Conservation (phyloP, 208 protist species). For the Tetramitus jugosus region DNA sequence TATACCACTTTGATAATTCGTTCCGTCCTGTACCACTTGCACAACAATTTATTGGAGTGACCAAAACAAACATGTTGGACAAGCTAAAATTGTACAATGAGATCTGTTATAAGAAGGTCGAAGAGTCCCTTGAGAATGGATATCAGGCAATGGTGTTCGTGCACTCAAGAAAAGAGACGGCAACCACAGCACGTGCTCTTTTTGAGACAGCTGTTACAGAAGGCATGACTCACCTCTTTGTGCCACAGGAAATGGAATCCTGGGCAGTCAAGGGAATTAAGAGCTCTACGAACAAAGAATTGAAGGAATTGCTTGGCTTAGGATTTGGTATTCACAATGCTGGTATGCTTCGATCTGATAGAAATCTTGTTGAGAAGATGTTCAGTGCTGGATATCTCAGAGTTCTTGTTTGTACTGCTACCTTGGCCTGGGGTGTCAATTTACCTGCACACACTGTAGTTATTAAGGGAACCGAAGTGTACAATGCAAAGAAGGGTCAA, state of each 20-base stretch:
- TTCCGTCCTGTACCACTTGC: constrained; percentile 94
- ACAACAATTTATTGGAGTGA: constrained; percentile 89
- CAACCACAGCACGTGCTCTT: constrained; percentile 73
- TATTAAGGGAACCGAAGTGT: constrained; percentile 92
- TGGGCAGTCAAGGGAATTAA: constrained; percentile 46
- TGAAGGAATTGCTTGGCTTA: constrained; percentile 65
- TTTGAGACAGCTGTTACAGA: constrained; percentile 62
- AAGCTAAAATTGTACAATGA: constrained; percentile 37
- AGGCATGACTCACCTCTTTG: constrained; percentile 28
- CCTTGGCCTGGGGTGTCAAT: constrained; percentile 98
- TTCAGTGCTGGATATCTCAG: constrained; percentile 84
- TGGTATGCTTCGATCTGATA: constrained; percentile 83
- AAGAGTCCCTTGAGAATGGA: constrained; percentile 67
- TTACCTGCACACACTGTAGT: constrained; percentile 97
- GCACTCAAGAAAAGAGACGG: constrained; percentile 93
- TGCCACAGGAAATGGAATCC: neutral
- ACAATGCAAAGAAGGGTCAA: constrained; percentile 81
- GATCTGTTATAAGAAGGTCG: constrained; percentile 40
- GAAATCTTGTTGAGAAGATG: constrained; percentile 83
- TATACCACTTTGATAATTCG: constrained; percentile 87
- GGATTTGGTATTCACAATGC: constrained; percentile 94
- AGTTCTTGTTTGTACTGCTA: constrained; percentile 95
- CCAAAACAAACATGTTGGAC: constrained; percentile 37
- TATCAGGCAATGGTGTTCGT: constrained; percentile 98
- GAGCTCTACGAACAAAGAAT: constrained; percentile 64